A percentile compares a stretch with the other conserved stretches of the same genome.
Evolutionary conservation across 148 eudicot species (phyloP).

Genomic region (Spergularia bocconei): DNA sequence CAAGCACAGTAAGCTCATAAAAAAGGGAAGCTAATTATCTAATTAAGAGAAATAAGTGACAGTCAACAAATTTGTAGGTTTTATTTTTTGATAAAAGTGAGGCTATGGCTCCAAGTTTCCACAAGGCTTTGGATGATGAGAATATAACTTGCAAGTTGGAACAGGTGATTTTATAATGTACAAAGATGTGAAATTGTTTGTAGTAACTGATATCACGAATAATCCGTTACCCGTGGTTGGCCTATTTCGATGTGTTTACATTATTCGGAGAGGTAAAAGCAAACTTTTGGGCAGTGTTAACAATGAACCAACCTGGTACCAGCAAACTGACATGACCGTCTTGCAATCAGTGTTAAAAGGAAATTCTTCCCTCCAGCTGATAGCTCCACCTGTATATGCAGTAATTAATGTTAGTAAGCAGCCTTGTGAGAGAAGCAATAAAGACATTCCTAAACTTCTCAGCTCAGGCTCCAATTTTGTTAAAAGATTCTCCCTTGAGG

Average conservation of each 20-base stretch:
- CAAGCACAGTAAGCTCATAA: neutral
- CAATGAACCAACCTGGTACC: conserved; percentile 65
- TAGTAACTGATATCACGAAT: no score
- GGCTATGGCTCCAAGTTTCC: no score
- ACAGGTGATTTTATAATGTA: no score
- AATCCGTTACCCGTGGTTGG: no score
- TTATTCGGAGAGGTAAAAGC: neutral
- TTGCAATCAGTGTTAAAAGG: conserved; percentile 65
- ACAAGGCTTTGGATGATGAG: no score
- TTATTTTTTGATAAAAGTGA: no score
- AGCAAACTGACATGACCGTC: conserved; percentile 81
- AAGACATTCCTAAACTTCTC: neutral
- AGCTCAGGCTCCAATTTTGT: neutral
- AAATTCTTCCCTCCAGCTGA: conserved; percentile 52
- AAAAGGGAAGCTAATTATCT: neutral
- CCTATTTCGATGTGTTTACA: no score
- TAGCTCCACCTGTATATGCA: conserved; percentile 49
- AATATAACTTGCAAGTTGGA: no score
- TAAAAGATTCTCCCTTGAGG: no score
- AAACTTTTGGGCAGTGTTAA: neutral
- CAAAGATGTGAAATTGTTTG: no score
- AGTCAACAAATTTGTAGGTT: no score
- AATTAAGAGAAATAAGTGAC: no score
- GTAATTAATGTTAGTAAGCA: conserved; percentile 4
- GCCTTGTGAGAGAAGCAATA: neutral